Conservation (phyloP, 106 monocot species). For the Acanthochlamys bracteata region DNA sequence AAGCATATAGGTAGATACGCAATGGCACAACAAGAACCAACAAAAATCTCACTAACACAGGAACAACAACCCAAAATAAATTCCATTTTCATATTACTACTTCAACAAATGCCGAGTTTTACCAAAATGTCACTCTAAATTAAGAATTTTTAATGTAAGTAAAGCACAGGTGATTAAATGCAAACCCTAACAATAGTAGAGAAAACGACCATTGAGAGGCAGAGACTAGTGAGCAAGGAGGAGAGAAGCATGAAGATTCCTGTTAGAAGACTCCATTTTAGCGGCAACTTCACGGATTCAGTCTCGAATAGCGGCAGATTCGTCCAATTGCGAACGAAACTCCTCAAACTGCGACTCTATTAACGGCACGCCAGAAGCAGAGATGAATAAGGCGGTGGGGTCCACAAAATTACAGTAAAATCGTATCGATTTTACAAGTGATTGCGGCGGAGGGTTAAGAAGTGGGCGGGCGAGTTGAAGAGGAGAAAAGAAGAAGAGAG, state of each 20-base stretch:
- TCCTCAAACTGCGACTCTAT: conserved; percentile 75
- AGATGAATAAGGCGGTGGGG: too few relatives aligned
- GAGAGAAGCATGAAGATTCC: conserved; percentile 54
- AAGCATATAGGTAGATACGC: neutral
- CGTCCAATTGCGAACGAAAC: conserved; percentile 58
- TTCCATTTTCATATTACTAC: too few relatives aligned
- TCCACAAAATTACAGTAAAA: too few relatives aligned
- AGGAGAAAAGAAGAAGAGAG: conserved; percentile 1
- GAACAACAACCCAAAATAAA: too few relatives aligned
- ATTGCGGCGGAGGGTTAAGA: neutral
- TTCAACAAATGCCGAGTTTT: too few relatives aligned
- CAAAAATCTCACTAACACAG: too few relatives aligned
- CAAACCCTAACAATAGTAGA: too few relatives aligned
- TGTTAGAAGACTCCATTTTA: conserved; percentile 64
- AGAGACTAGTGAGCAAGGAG: conserved; percentile 81
- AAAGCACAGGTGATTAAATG: too few relatives aligned
- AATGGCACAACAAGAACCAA: too few relatives aligned
- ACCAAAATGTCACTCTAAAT: too few relatives aligned
- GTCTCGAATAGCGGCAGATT: conserved; percentile 60
- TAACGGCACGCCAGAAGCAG: neutral
- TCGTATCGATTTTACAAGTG: neutral
- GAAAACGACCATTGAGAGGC: conserved; percentile 38
- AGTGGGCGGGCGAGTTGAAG: conserved; percentile 5
- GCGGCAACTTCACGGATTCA: conserved; percentile 46
- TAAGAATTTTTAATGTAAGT: too few relatives aligned